Evolutionary conservation across 176 grass and related monocot genomes (phyloP).

Genomic region (Aechmea fasciata): DNA sequence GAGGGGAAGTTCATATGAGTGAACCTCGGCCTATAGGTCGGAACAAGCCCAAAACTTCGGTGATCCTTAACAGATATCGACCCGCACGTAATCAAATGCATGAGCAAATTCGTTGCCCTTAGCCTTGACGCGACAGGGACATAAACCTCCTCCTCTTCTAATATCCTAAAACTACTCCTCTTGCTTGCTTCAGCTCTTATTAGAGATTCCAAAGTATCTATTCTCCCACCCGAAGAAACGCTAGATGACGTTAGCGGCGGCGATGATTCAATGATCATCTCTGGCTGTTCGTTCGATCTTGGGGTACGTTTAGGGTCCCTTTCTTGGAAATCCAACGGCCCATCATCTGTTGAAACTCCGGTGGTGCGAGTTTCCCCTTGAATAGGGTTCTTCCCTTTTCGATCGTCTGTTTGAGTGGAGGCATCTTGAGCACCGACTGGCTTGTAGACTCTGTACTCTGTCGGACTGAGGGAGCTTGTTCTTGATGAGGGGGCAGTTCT

Average conservation of each 20-base stretch:
- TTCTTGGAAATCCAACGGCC: conserved; percentile 28
- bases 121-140: conserved; percentile 38
- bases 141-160: conserved; percentile 57
- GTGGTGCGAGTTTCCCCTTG: conserved; percentile 1
- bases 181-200: conserved; percentile 75
- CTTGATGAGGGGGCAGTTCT: conserved; percentile 37
- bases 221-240: conserved; percentile 39
- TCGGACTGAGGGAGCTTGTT: conserved; percentile 39
- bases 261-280: conserved; percentile 35
- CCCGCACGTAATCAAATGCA: conserved; percentile 87
- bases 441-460: conserved; percentile 56
- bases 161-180: conserved; percentile 47
- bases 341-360: conserved; percentile 29
- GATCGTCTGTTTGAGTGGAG: conserved; percentile 73
- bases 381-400: conserved; percentile 19
- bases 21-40: conserved; percentile 74
- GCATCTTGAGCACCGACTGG: conserved; percentile 58
- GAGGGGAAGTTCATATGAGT: conserved; percentile 68
- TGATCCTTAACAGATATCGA: conserved; percentile 86
- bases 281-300: conserved; percentile 15
- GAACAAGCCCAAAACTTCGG: conserved; percentile 62
- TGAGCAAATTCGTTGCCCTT: conserved; percentile 76
- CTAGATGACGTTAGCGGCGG: conserved; percentile 33
- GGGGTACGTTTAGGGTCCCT: background rate
- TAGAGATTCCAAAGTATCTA: conserved; percentile 85